Conservation (phyloP, 371 early-diverging fungal genomes). For the Syncephalastrum contaminatum region DNA sequence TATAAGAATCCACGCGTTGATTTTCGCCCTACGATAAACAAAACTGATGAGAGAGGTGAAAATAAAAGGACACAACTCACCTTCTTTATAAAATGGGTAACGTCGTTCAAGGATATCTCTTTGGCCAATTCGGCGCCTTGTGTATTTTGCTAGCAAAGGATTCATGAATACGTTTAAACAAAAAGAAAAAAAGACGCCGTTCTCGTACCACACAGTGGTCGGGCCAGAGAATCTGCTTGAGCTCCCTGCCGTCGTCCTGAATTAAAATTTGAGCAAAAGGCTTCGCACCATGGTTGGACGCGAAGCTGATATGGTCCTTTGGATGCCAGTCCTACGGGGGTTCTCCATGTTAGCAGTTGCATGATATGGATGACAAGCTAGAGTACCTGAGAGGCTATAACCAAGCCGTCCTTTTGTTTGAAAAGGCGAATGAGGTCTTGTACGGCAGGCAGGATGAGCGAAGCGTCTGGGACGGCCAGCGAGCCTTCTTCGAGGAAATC, state of each 20-base stretch:
- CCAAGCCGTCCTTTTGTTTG: constrained; percentile 19
- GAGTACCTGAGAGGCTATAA: constrained; percentile 39
- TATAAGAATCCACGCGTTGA: constrained; percentile 41
- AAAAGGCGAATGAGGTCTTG: constrained; percentile 23
- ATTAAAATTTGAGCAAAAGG: constrained; percentile 29
- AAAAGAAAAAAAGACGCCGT: neutral
- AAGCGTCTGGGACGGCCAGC: constrained; percentile 32
- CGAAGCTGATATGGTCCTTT: constrained; percentile 40
- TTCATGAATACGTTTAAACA: neutral
- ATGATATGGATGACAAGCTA: neutral
- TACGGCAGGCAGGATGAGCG: constrained; percentile 26
- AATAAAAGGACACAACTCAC: constrained; percentile 2
- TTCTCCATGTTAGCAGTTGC: neutral
- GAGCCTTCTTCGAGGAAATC: constrained; percentile 46
- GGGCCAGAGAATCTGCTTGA: constrained; percentile 39
- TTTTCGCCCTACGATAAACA: constrained; percentile 24
- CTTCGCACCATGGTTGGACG: constrained; percentile 29
- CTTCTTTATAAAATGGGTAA: constrained; percentile 28
- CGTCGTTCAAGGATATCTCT: constrained; percentile 5
- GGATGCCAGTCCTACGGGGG: constrained; percentile 46
- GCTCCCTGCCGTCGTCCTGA: constrained; percentile 23
- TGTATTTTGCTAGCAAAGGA: constrained; percentile 23
- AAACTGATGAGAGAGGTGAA: neutral
- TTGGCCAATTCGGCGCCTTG: constrained; percentile 24
- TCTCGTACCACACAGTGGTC: constrained; percentile 42